These are phyloP conservation scores for Fragaria vesca DNA, from an alignment of 306 rosid species.

Conservation along the genomic window DNA sequence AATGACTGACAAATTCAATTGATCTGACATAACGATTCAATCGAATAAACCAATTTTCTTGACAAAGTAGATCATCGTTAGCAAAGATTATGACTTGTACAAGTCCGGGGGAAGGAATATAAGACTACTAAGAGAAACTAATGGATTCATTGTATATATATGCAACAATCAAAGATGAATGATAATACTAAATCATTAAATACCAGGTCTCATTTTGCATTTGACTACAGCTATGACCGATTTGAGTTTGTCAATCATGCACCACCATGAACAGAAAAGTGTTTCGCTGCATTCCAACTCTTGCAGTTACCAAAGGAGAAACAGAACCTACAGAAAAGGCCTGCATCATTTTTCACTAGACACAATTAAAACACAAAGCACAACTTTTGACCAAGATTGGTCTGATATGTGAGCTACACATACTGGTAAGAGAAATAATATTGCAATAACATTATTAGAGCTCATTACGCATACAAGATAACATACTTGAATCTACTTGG, in stretches of 20 bases:
- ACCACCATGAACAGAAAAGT: neutral
- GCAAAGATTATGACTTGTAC: neutral
- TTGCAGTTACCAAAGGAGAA: neutral
- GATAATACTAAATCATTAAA: neutral
- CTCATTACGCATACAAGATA: neutral
- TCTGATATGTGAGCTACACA: neutral
- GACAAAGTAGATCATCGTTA: neutral
- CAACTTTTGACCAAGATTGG: neutral
- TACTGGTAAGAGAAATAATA: neutral
- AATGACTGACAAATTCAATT: neutral
- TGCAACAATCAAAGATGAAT: neutral
- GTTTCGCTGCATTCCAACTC: neutral
- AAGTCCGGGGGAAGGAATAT: neutral
- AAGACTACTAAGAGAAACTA: neutral
- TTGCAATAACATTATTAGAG: neutral
- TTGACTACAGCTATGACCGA: neutral
- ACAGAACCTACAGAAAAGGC: neutral
- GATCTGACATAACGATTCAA: neutral
- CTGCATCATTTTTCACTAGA: conserved; percentile 1
- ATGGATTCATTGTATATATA: neutral
- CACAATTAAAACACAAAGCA: neutral
- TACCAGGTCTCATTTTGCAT: neutral
- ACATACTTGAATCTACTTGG: neutral
- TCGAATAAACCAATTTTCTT: neutral
- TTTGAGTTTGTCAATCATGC: neutral